Base-by-base conservation (phyloP, 176 grass and related monocot genomes). In the Juncus inflexus region DNA sequence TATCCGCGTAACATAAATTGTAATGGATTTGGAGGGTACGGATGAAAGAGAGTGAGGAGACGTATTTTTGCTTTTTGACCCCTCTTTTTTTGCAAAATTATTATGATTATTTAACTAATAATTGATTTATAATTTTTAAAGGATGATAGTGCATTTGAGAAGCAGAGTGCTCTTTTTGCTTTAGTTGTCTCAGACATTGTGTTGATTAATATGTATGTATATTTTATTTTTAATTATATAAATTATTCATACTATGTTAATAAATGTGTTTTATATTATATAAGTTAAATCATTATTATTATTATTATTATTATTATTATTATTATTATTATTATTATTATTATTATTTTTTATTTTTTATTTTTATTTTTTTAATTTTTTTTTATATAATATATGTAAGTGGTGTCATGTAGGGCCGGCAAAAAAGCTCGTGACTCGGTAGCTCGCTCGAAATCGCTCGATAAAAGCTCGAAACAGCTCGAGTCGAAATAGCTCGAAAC, bases 121-220 rank as follows among this genome's bases (percentile, higher is more conserved):
- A n/a, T n/a, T n/a, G n/a, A n/a, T n/a, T n/a, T 10, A 12, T 15
- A 2, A 37, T 41, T 76, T 49, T 52, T 49, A 11, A 40, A 97
- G 94, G 94, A 97, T 76, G 94, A 97, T 75, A 97, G 87, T 37
- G 85, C 88, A 37, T 97, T 97, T 89, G 94, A 97, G 80, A 97
- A 97, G 55, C 94, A 97, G 70, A 97, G 94, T 82, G 94, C 94
- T 3, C 67, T 97, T 62, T 97, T 97, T 97, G 94, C 94, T 75
- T 81, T 97, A 72, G 94, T 87, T 3, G 83, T 97, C 76, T 97
- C 94, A 1, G 94, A 97, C 69, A 97, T 97, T 58, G 94, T 97
- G 64, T 81, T 97, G 39, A 97, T 97, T 73, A 97, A 97, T 58
- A 97, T 97, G 94, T 97, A 89, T 89, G 87, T 69, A 55, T 56